Conservation (phyloP, 768 basidiomycete species). For the Kwoniella dejecticola region DNA sequence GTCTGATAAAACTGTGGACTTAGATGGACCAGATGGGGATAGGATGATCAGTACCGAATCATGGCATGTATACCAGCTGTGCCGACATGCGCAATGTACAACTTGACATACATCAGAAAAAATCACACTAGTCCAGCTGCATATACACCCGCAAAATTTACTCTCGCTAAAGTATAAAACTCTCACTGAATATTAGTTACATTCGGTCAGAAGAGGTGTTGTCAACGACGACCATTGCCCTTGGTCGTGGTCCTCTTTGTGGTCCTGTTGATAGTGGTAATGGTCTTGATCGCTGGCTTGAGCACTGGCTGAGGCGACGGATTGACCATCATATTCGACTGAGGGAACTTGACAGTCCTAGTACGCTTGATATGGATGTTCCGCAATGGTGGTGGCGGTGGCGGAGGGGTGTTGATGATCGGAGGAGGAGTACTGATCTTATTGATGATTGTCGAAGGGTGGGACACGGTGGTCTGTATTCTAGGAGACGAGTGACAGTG, state of each 20-base stretch:
- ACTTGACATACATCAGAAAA: no score
- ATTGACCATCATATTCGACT: not conserved
- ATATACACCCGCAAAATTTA: no score
- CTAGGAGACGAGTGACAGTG: constrained; percentile 4
- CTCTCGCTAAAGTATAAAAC: no score
- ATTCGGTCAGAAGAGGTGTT: no score
- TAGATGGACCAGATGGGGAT: constrained; percentile 9
- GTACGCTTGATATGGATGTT: constrained; percentile 1
- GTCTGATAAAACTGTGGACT: constrained; percentile 93
- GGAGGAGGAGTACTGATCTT: constrained; percentile 6
- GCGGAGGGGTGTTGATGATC: constrained; percentile 7
- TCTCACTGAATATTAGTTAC: no score
- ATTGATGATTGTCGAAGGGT: constrained; percentile 6
- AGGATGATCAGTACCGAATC: no score
- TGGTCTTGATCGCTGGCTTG: not conserved
- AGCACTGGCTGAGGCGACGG: not conserved
- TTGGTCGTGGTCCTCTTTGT: constrained; percentile 1
- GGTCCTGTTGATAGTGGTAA: constrained; percentile 4
- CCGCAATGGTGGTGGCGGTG: not conserved
- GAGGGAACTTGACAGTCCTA: constrained; percentile 1
- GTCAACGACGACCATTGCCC: not conserved
- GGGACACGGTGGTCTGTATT: not conserved
- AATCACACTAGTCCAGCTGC: no score
- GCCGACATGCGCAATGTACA: no score
- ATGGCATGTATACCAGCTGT: no score